phyloP scores from a whole-genome alignment of 1,284 basidiomycete genomes.

The Naganishia sp. region DNA sequence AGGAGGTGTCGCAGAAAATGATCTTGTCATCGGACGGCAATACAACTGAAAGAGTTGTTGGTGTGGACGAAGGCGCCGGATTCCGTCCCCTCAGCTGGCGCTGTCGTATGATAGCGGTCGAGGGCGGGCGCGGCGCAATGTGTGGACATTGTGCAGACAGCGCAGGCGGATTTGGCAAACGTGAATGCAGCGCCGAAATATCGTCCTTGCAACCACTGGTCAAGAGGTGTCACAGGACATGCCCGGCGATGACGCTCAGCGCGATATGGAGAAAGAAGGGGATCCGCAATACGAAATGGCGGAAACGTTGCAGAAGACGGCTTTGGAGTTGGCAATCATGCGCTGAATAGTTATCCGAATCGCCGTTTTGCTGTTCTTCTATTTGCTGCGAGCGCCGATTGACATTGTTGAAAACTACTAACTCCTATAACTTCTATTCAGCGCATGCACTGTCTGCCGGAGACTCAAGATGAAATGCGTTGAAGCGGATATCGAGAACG shows the following conservation, averaged over 20 bases:
- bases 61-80: no score
- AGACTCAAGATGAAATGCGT: slow-evolving; percentile 99
- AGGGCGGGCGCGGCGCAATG: no score
- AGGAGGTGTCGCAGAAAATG: no score
- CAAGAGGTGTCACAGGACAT: neutral
- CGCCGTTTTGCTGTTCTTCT: slow-evolving; percentile 5
- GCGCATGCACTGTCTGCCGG: slow-evolving; percentile 90
- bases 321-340: neutral
- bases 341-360: slow-evolving; percentile 1
- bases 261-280: neutral
- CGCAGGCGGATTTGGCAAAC: no score
- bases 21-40: no score
- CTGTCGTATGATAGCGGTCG: no score
- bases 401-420: neutral
- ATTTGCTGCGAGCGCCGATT: slow-evolving; percentile 15
- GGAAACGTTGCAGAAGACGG: neutral
- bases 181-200: no score
- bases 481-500: slow-evolving; percentile 63
- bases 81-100: no score
- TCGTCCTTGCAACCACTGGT: no score
- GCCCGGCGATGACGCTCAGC: neutral
- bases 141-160: no score
- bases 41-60: no score
- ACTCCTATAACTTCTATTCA: slow-evolving; percentile 45
- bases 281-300: neutral